Evolutionary conservation across 2,329 filamentous ascomycete genomes (phyloP), one percentile per base, ranked within the genome.

Genomic region (Alternaria angustiovoidea): DNA sequence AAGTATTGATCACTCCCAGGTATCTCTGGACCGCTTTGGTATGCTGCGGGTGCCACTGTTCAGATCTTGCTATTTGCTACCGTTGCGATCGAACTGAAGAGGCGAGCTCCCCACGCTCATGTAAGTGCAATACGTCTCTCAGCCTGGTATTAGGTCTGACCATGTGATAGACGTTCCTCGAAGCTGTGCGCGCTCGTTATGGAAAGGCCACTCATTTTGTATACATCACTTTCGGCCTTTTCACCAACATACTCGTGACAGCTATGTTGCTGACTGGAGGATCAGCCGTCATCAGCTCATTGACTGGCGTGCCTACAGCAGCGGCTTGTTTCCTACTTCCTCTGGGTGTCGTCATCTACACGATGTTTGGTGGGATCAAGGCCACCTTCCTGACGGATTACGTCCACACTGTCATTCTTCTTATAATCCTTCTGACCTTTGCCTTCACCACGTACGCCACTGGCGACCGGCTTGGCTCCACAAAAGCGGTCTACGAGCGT

Each of bases 181-280:
- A 96, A 81, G 91, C 92, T 44, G 91, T 96, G 68, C 87, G 87
- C 57, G 92, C 92, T n/a, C 87, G 93, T 61, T 96, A 96, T 77
- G 93, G 93, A 48, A 82, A 84, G 2, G 71, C 80, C 12, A 88
- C 91, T 0, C 93, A 97, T 72, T 81, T 89, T 3, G 91, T 93
- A 2, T 97, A 92, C 76, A 91, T 93, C 62, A 83, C 89, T 2
- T 96, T 96, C 64, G 92, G 91, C 22, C 81, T 95, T 6, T 89
- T 91, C 79, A 96, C 93, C 34, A 80, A 95, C 73, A 91, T 95
- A 42, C 84, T 96, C 2, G 93, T 97, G n/a, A 94, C 92, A 2
- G 88, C 93, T 48, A 96, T 96, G 92, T 81, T 97, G 42, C 86
- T 97, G 61, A 93, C 93, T 24, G 93, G 93, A 57, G 93, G 93